Percentiles rank a stretch among this genome's conserved stretches.
Evolutionary conservation across 1,284 basidiomycete genomes (phyloP).

Genomic region (Cutaneotrichosporon arboriforme): DNA sequence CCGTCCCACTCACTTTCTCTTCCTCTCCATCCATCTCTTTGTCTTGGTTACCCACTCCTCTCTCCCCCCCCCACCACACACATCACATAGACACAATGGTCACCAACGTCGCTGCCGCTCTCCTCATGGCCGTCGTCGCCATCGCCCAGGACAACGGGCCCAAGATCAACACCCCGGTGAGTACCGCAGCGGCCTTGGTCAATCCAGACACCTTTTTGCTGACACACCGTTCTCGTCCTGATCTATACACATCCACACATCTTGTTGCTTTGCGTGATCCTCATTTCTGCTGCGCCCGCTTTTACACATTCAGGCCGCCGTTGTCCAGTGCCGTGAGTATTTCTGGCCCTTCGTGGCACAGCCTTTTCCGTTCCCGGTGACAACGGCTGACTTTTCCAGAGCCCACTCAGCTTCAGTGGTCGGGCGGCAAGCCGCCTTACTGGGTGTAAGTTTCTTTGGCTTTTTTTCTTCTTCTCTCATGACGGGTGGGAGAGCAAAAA

Average conservation of each 20-base stretch:
- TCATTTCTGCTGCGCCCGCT: constrained; percentile 2
- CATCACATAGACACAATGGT: constrained; percentile 2
- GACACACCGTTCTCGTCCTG: neutral
- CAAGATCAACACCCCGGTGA: constrained; percentile 12
- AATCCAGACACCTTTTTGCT: no score
- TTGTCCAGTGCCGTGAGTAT: constrained; percentile 52
- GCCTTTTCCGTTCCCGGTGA: neutral
- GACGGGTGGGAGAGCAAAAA: no score
- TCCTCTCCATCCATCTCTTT: constrained; percentile 2
- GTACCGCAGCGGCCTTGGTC: neutral
- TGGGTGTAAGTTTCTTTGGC: constrained; percentile 53
- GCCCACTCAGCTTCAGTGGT: constrained; percentile 53
- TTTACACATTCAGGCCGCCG: constrained; percentile 21
- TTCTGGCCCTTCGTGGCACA: neutral
- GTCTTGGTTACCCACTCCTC: neutral
- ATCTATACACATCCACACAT: neutral
- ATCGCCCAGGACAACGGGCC: constrained; percentile 13
- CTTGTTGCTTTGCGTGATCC: neutral
- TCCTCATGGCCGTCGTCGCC: constrained; percentile 16
- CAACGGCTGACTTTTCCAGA: constrained; percentile 21
- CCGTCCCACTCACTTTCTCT: neutral
- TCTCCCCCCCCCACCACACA: neutral
- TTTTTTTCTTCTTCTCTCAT: neutral
- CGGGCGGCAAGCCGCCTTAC: constrained; percentile 58
- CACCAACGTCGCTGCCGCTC: constrained; percentile 3